Evolutionary conservation across 2,329 filamentous ascomycete species (phyloP), one percentile per base, ranked within the genome.

Genomic region (Fusarium sp.): DNA sequence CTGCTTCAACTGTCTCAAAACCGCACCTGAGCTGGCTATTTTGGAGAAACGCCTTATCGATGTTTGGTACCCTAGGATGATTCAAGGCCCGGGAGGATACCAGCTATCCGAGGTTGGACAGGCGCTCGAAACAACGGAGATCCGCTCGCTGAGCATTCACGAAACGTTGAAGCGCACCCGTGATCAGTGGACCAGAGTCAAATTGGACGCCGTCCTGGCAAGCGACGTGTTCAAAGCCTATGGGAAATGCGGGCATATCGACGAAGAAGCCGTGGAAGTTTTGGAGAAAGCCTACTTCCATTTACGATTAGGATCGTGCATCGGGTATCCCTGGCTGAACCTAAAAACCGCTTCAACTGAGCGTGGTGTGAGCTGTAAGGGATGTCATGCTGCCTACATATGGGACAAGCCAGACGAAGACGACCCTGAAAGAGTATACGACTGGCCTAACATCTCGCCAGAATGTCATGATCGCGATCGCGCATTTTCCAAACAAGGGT

Each of bases 1-100:
- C 26, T 71, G 68, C 8, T 65, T 51, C 26, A 3, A 24, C 1
- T 71, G 67, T 20, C 45, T 71, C 2, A 7, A 6, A 1, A 24
- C 1, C 0, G n/a, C 44, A 11, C 33, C 66, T 0, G 31, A 56
- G 6, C 17, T 52, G 14, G 33, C 14, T 11, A 24, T 63, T 2
- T 6, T 49, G 1, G 18, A 22, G 11, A 6, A 5, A 9, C 18
- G 8, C 1, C 22, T 5, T n/a, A 14, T 43, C 8, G 6, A 10
- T 13, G 2, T 11, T 11, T 8, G 10, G 18, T 40, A 40, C 14
- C 39, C 39, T 6, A 18, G 18, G n/a, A 10, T 11, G 31, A 4
- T 33, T 33, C 14, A 4, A 14, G 31, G 14, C 31, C 31, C 31
- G 6, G 31, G 10, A 4, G 10, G 14, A 33, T 33, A 33, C 31